Base-by-base conservation (phyloP, 768 basidiomycete genomes). In the Daedaleopsis sinensis region DNA sequence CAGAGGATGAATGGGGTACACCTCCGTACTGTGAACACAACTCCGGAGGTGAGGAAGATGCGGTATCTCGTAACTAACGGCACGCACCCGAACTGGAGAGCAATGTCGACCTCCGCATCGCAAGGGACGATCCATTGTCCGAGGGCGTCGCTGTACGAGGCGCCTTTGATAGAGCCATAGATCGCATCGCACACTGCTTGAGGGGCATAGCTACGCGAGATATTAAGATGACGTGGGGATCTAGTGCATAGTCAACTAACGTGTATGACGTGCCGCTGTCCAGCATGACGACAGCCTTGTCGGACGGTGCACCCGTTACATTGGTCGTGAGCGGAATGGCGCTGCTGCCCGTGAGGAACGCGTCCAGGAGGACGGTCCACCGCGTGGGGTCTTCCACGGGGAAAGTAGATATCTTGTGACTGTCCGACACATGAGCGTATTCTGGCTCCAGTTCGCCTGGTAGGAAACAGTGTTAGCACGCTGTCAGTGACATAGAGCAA, bases 191-290 rank as follows among this genome's bases (percentile, higher is more conserved):
- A 85, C 24, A 89, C 81, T 1, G 80, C 84, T 52, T 78, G 72
- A 1, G 93, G 84, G 6, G 83, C 89, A 72, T 94, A 94, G 19
- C 91, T 90, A 68, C 2, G 39, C 1, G 36, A 49, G 18, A 19
- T 18, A 35, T n/a, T 43, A 36, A 4, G 15, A 13, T 12, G 19
- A n/a, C 27, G 50, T 19, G 24, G 19, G 2, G 11, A 18, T 21
- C 32, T n/a, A 7, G 19, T 35, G 15, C 3, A 43, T 23, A 3
- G 15, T 18, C 37, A 8, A 67, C 89, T 60, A 70, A 91, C 88
- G 89, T 86, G 72, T 86, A 92, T 3, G 92, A 91, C 4, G 93
- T 88, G 7, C 93, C 93, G 60, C 84, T 93, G 71, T 94, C 93
- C 56, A 94, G 80, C 36, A 91, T 77, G 23, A 84, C 82, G 50